Evolutionary conservation across 441 rosid genomes (phyloP).

Genomic region (Populus hybrid): DNA sequence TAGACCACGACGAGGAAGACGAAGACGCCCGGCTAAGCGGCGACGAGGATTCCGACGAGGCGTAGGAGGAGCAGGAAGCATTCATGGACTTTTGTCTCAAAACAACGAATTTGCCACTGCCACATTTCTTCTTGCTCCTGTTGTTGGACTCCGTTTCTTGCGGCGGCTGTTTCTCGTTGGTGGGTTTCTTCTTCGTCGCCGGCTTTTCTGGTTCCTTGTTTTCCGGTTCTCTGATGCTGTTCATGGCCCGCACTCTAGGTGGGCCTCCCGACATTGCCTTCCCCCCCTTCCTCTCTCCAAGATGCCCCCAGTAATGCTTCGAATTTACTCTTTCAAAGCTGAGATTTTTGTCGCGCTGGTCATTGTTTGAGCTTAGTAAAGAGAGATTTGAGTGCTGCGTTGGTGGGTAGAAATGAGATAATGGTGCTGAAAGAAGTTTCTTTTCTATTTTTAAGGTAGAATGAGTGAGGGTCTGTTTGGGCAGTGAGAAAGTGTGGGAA

Average conservation of each 20-base stretch:
- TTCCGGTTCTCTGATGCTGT: slow-evolving; percentile 43
- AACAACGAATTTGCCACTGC: slow-evolving; percentile 30
- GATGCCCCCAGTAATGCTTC: not conserved
- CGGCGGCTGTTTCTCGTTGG: slow-evolving; percentile 24
- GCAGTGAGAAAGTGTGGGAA: not conserved
- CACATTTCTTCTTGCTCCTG: slow-evolving; percentile 21
- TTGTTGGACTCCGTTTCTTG: slow-evolving; percentile 15
- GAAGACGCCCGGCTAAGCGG: slow-evolving; percentile 18
- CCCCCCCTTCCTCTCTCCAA: not conserved
- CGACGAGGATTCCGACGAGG: slow-evolving; percentile 56
- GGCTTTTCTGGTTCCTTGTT: slow-evolving; percentile 48
- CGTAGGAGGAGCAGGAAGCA: slow-evolving; percentile 81
- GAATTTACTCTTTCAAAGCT: not conserved
- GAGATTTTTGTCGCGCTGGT: no score
- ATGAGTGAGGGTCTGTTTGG: not conserved
- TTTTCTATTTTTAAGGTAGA: not conserved
- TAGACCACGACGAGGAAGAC: slow-evolving; percentile 40
- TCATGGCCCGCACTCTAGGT: slow-evolving; percentile 42
- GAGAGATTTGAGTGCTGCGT: not conserved
- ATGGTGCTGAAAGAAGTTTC: not conserved
- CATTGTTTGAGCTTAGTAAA: no score
- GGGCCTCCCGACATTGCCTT: slow-evolving; percentile 54
- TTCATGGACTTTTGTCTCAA: slow-evolving; percentile 49
- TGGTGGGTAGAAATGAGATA: not conserved
- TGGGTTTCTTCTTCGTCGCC: slow-evolving; percentile 23